phyloP scores from a whole-genome alignment of 148 eudicot species.

The Salicornia ramosissima region DNA sequence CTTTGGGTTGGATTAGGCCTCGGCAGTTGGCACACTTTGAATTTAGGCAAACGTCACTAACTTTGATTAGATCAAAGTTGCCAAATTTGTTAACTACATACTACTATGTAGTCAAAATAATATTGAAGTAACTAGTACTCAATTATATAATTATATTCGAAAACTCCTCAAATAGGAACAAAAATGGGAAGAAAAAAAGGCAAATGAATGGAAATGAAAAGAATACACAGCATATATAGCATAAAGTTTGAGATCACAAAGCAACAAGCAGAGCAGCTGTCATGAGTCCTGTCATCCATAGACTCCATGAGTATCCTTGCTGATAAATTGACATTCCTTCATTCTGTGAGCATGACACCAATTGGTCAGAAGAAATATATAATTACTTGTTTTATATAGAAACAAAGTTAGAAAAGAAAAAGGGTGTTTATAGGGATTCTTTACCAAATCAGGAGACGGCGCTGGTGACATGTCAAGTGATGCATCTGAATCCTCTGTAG shows the following conservation, averaged over 20 bases:
- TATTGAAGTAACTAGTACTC: constrained; percentile 2
- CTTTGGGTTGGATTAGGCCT: not conserved
- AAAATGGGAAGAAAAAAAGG: not conserved
- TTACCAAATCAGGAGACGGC: constrained; percentile 84
- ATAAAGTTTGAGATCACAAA: constrained; percentile 23
- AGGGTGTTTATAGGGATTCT: not conserved
- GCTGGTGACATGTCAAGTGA: constrained; percentile 41
- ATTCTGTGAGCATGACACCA: constrained; percentile 42
- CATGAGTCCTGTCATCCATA: constrained; percentile 36
- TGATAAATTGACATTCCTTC: constrained; percentile 41
- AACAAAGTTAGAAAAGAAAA: not conserved
- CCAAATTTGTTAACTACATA: not conserved
- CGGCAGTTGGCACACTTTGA: not conserved
- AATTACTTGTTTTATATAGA: not conserved
- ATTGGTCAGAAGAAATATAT: constrained; percentile 8
- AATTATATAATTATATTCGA: not conserved
- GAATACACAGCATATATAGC: constrained; percentile 15
- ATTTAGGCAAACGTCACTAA: not conserved
- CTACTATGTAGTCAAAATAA: not conserved
- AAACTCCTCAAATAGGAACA: not conserved
- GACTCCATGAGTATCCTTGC: constrained; percentile 34
- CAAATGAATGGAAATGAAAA: constrained; percentile 21
- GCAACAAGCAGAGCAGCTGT: constrained; percentile 36
- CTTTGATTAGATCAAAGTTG: not conserved
- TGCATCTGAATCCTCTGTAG: constrained; percentile 26